Evolutionary conservation across 306 rosid genomes (phyloP), one percentile per base, ranked within the genome.

Genomic region (Acmispon strigosus): DNA sequence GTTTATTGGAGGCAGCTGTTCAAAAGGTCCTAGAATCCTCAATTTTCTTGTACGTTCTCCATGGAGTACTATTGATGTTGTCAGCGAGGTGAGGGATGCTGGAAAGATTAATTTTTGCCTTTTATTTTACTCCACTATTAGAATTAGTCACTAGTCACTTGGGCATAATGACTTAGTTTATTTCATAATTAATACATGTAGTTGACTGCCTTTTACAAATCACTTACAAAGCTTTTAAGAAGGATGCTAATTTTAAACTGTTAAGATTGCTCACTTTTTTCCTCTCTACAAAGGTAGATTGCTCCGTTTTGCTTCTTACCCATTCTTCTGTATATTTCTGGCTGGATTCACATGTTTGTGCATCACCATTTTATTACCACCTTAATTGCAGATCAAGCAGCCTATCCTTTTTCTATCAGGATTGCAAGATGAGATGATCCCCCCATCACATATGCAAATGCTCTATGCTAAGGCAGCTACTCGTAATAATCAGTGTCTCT

Each of bases 341-440:
- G 20, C 69, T 57, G 16, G 54, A 42, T 43, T 69, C 58, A 39
- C 12, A 20, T 45, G 62, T 73, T 48, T 79, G 53, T 62, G 54
- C 6, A 49, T 68, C 34, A 18, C 67, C 65, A 54, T 39, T 49
- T 65, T 13, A 48, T 66, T 50, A 51, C 67, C 19, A 59, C 66
- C 54, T 66, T 74, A 54, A 60, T 58, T 78, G 79, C 86, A 95
- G 99, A 73, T 95, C 87, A 89, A 87, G 87, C 96, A 86, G 85
- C 99, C 99, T 44, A 84, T 95, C 77, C 96, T 95, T 74, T 91
- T 95, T 76, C 87, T 95, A 16, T 95, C 97, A 57, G 99, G 99
- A 54, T 78, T 84, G 86, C 96, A 89, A 89, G 99, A 95, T 67
- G 97, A 95, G 93, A 95, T 91, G 97, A 88, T 95, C 76, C 99